Base-by-base conservation (phyloP, 2,329 filamentous ascomycete genomes). In the Trichoderma cornu-damae region DNA sequence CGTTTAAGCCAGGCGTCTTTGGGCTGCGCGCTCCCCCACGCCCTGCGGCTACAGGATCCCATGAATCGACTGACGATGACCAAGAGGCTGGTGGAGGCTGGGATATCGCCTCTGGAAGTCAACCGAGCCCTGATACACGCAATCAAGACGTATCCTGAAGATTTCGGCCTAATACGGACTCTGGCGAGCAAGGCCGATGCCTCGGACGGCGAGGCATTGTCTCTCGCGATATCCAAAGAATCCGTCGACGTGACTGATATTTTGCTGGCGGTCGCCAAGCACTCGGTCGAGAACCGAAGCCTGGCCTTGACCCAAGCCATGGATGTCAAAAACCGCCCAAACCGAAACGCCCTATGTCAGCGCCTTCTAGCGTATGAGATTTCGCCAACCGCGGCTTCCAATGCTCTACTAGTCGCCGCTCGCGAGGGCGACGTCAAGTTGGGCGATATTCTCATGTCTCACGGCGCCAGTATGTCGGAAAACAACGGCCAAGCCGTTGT, bases 401-500 rank as follows among this genome's bases (percentile, higher is more conserved):
- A 77, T 16, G 79, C 79, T 0, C 66, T 84, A 1, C 68, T 83
- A 1, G 67, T 74, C 1, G 80, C 80, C 1, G 78, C 80, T 0
- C 70, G 77, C 0, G 79, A 82, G 16, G 79, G 79, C 1, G 81
- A 84, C 60, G 59, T 82, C 7, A 69, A 72, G 6, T 74, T 83
- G 1, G 78, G 79, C 14, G 73, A 74, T 28, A 67, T 81, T 1
- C 71, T 84, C 6, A 74, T 83, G 50, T 69, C 74, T 7, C 72
- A 81, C 46, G 80, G 81, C 1, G 81, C 79, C 1, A 78, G 71
- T 43, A 73, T 79, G 2, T 75, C 79, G 2, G 75, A 77, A 43
- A 76, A 76, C 8, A 75, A 78, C 24, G 80, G 80, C 4, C 77
- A 81, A 56, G 78, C 79, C 2, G 72, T 84, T 7, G 71, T 83